Percentiles rank a stretch among this genome's conserved stretches.
These are phyloP conservation scores for Vigna hirtella DNA, from an alignment of 306 rosid genomes.

Conservation along the genomic window DNA sequence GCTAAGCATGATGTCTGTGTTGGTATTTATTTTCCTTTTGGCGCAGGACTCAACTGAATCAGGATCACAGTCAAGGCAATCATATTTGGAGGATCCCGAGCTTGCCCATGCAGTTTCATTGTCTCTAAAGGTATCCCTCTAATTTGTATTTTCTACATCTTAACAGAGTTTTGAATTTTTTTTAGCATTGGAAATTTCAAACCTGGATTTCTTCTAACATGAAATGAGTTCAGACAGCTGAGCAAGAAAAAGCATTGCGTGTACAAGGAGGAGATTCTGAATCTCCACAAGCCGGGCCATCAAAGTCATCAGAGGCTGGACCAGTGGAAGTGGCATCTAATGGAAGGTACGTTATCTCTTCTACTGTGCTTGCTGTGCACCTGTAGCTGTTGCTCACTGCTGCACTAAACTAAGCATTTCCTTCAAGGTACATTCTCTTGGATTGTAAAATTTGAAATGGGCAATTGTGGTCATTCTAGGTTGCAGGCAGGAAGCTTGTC, in stretches of 20 bases:
- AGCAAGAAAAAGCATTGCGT: constrained; percentile 69
- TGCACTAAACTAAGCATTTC: constrained; percentile 26
- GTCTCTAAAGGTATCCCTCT: constrained; percentile 72
- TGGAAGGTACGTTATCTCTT: constrained; percentile 67
- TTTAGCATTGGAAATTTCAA: constrained; percentile 45
- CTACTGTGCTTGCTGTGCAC: constrained; percentile 10
- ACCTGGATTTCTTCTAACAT: constrained; percentile 46
- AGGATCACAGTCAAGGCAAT: constrained; percentile 58
- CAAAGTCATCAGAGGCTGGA: constrained; percentile 66
- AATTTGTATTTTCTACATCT: background rate
- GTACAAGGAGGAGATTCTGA: constrained; percentile 58
- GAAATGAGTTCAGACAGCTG: constrained; percentile 68
- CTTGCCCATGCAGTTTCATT: constrained; percentile 86
- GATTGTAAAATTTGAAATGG: constrained; percentile 47
- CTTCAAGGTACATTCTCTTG: background rate
- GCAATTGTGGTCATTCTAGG: constrained; percentile 56
- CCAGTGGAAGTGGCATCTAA: constrained; percentile 53
- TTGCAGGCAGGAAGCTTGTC: constrained; percentile 78
- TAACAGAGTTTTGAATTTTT: constrained; percentile 8
- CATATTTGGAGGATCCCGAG: constrained; percentile 72
- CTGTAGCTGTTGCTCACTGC: constrained; percentile 8
- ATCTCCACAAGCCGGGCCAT: constrained; percentile 49
- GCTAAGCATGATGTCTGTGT: constrained; percentile 21
- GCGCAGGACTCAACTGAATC: constrained; percentile 63
- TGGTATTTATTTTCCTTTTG: constrained; percentile 46